phyloP scores from a whole-genome alignment of 257 asterid genomes.

The Perilla frutescens region DNA sequence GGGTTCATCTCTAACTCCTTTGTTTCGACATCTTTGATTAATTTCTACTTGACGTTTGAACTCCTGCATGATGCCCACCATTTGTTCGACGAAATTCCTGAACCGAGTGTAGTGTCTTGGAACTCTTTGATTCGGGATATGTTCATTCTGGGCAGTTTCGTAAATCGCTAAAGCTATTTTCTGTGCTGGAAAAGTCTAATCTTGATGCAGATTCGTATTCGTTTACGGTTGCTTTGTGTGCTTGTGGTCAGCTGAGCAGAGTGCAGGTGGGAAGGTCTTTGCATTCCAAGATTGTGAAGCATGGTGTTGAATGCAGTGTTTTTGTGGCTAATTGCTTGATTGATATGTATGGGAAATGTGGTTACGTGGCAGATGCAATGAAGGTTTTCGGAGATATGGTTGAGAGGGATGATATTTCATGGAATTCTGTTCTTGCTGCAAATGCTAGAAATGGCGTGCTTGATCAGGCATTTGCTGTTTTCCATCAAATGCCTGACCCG shows the following conservation, averaged over 20 bases:
- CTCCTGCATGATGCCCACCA: constrained; percentile 47
- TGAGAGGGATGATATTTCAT: constrained; percentile 62
- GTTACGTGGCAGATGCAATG: constrained; percentile 49
- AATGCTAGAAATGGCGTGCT: constrained; percentile 73
- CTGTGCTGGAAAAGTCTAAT: constrained; percentile 58
- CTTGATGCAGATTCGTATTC: constrained; percentile 68
- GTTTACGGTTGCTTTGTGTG: constrained; percentile 71
- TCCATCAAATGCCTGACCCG: constrained; percentile 61
- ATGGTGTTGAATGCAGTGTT: constrained; percentile 51
- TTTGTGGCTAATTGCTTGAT: constrained; percentile 54
- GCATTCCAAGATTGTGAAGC: constrained; percentile 76
- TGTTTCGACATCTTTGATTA: constrained; percentile 57
- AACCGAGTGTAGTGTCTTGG: constrained; percentile 80
- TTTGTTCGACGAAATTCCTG: constrained; percentile 70
- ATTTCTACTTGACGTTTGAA: constrained; percentile 54
- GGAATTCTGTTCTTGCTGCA: constrained; percentile 84
- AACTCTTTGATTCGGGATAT: constrained; percentile 81
- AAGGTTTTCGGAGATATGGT: constrained; percentile 49
- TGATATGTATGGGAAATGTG: constrained; percentile 90
- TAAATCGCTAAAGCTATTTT: constrained; percentile 58
- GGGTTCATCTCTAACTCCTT: constrained; percentile 54
- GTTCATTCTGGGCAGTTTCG: constrained; percentile 64
- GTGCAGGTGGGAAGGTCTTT: constrained; percentile 59
- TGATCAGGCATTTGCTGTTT: constrained; percentile 51
- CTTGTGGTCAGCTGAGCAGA: constrained; percentile 63